Percentiles rank a stretch among this genome's conserved stretches.
Evolutionary conservation across 768 basidiomycete species (phyloP).

Genomic region (Cytidiella melzeri): DNA sequence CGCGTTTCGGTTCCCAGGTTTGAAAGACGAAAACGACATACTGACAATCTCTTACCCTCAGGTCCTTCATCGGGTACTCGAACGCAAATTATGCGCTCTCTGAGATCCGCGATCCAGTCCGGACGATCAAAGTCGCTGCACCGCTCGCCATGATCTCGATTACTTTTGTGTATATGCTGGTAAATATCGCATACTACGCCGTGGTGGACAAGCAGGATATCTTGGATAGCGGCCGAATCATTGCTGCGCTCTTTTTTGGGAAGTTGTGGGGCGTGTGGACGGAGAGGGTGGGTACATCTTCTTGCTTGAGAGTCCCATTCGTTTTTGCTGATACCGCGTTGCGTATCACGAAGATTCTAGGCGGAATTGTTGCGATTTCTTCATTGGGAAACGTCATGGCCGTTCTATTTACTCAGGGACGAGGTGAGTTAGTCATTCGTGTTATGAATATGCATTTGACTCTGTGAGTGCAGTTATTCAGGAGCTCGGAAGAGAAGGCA

Average conservation of each 20-base stretch:
- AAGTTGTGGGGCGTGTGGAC: slow-evolving; percentile 61
- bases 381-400: slow-evolving; percentile 60
- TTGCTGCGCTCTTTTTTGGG: slow-evolving; percentile 73
- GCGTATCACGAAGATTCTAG: slow-evolving; percentile 41
- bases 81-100: slow-evolving; percentile 73
- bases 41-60: slow-evolving; percentile 19
- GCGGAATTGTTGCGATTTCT: slow-evolving; percentile 57
- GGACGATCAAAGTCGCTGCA: slow-evolving; percentile 65
- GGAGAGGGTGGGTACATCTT: slow-evolving; percentile 39
- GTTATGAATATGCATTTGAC: slow-evolving; percentile 9
- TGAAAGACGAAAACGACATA: too few species aligned
- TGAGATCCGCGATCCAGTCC: slow-evolving; percentile 62
- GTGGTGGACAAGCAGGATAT: slow-evolving; percentile 70
- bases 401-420: slow-evolving; percentile 58
- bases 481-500: slow-evolving; percentile 66
- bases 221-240: slow-evolving; percentile 52
- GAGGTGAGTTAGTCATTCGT: slow-evolving; percentile 36
- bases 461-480: slow-evolving; percentile 46
- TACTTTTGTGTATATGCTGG: slow-evolving; percentile 52
- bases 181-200: slow-evolving; percentile 70
- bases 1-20: neutral
- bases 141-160: slow-evolving; percentile 59
- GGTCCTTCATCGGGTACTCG: slow-evolving; percentile 69
- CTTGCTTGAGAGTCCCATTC: neutral
- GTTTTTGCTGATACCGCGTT: slow-evolving; percentile 6